Evolutionary conservation across 2,329 filamentous ascomycete species (phyloP).

Genomic region (Xylaria sp.): DNA sequence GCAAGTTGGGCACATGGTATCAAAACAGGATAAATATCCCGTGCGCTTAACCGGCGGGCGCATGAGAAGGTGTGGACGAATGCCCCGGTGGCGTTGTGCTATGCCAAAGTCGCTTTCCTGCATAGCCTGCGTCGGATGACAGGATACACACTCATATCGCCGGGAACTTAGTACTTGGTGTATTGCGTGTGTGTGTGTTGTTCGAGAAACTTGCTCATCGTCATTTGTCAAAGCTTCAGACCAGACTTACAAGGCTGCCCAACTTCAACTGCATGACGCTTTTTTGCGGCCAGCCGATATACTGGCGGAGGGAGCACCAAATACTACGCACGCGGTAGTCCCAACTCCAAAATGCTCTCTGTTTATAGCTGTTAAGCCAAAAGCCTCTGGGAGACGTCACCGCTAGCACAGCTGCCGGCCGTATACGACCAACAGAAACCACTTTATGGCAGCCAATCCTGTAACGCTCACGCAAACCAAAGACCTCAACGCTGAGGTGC

Average conservation of each 20-base stretch:
- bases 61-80: slow-evolving; percentile 19
- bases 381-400: neutral
- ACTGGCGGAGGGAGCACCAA: slow-evolving; percentile 12
- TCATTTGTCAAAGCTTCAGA: slow-evolving; percentile 22
- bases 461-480: slow-evolving; percentile 15
- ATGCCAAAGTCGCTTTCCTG: slow-evolving; percentile 18
- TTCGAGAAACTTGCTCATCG: slow-evolving; percentile 24
- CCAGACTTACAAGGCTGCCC: slow-evolving; percentile 17
- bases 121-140: slow-evolving; percentile 25
- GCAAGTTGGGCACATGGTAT: slow-evolving; percentile 20
- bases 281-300: slow-evolving; percentile 22
- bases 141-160: slow-evolving; percentile 17
- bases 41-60: slow-evolving; percentile 20
- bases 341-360: slow-evolving; percentile 3
- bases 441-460: slow-evolving; percentile 37
- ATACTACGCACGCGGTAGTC: slow-evolving; percentile 20
- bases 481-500: slow-evolving; percentile 23
- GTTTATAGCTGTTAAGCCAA: slow-evolving; percentile 1
- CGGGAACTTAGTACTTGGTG: slow-evolving; percentile 20
- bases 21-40: slow-evolving; percentile 18
- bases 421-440: slow-evolving; percentile 32
- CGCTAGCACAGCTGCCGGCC: slow-evolving; percentile 16
- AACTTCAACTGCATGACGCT: slow-evolving; percentile 23
- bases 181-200: slow-evolving; percentile 7
- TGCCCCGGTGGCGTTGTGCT: slow-evolving; percentile 30